Evolutionary conservation across 2,329 filamentous ascomycete species (phyloP), one percentile per base, ranked within the genome.

Genomic region (Colletotrichum costaricense): DNA sequence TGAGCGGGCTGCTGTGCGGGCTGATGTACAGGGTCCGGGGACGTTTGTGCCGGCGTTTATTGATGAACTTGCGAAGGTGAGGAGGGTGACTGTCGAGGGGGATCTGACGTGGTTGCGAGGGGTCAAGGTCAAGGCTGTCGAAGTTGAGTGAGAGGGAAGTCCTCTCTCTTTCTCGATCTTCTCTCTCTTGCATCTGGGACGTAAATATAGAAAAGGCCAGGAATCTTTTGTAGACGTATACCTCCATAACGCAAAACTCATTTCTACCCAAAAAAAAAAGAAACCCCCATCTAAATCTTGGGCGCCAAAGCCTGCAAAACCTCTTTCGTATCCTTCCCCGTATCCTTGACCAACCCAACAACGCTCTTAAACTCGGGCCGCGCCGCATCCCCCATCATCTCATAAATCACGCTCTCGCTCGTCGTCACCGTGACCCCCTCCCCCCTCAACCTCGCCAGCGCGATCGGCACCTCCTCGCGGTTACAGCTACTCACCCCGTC

Each of bases 401-500:
- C 95, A 84, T 97, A 98, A 80, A 98, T 84, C 84, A 94, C 93
- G 82, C 94, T 93, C 89, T 98, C 96, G 82, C 94, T 97, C 28
- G 93, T 95, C 22, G 95, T 98, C 38, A 98, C 91, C 4, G 90
- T 85, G 46, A 92, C 94, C 1, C 95, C 95, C 76, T 93, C 95
- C 76, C 89, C 87, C 77, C 94, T 87, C 84, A 98, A 81, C 74
- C 96, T 84, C 26, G 90, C 92, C 73, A 98, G 85, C 59, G 96
- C 96, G 76, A 98, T 85, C 1, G 89, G 89, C 8, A 97, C 89
- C 85, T 98, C 96, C 79, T 94, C 91, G 22, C 86, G 85, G 84
- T 98, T 97, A 81, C 94, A 95, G 84, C 93, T 96, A 79, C 93
- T 95, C 55, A 98, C 95, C 38, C 91, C 96, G 82, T 98, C 96